These are phyloP conservation scores for Tylopilus sp. DNA, from an alignment of 768 basidiomycete genomes.

Conservation along the genomic window DNA sequence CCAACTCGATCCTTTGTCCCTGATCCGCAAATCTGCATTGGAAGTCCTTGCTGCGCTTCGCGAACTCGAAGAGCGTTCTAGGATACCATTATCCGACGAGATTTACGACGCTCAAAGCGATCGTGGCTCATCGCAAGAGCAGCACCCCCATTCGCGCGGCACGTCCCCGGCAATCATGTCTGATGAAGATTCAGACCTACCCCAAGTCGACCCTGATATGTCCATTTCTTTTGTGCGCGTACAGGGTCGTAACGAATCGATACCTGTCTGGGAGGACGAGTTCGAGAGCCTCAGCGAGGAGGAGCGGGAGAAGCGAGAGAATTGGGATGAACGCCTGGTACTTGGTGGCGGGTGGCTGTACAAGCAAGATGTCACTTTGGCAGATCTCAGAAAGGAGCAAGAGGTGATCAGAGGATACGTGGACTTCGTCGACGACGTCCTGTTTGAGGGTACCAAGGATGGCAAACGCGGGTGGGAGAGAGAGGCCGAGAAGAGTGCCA, in stretches of 20 bases:
- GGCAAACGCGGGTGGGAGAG: slow-evolving; percentile 47
- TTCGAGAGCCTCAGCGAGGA: slow-evolving; percentile 45
- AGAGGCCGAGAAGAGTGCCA: slow-evolving; percentile 43
- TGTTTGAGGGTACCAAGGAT: slow-evolving; percentile 61
- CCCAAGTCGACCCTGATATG: slow-evolving; percentile 50
- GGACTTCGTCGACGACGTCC: slow-evolving; percentile 73
- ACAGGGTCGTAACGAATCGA: slow-evolving; percentile 56
- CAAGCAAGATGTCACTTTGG: slow-evolving; percentile 55
- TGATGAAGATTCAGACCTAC: slow-evolving; percentile 32
- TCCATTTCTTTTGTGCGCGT: slow-evolving; percentile 70
- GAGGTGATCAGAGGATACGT: slow-evolving; percentile 58
- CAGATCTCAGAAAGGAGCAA: slow-evolving; percentile 55
- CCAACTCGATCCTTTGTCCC: slow-evolving; percentile 56
- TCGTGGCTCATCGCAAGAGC: slow-evolving; percentile 43
- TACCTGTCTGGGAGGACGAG: slow-evolving; percentile 84
- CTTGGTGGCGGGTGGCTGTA: slow-evolving; percentile 85
- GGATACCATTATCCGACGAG: slow-evolving; percentile 75
- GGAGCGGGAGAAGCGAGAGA: slow-evolving; percentile 55
- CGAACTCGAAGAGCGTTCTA: slow-evolving; percentile 72
- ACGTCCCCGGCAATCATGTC: slow-evolving; percentile 44
- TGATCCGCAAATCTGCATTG: slow-evolving; percentile 74
- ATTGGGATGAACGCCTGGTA: slow-evolving; percentile 80
- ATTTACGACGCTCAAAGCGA: slow-evolving; percentile 83
- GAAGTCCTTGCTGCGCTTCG: slow-evolving; percentile 81
- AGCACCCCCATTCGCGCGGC: slow-evolving; percentile 37